Evolutionary conservation across 2,329 filamentous ascomycete genomes (phyloP).

Genomic region (Zasmidium cellare): DNA sequence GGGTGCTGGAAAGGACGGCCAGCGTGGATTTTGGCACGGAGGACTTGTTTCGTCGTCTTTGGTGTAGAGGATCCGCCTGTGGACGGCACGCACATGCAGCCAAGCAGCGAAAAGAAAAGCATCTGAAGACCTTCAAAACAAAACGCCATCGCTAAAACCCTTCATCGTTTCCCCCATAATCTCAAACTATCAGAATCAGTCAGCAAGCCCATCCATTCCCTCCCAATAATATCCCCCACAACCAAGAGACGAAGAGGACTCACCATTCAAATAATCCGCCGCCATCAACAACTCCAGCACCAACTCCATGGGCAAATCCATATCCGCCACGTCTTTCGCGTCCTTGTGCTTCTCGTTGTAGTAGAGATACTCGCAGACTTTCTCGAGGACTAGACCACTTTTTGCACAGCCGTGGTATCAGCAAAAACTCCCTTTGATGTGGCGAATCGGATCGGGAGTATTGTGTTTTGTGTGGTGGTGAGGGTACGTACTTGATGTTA

Average conservation of each 20-base stretch:
- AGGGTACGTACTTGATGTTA: conserved; percentile 80
- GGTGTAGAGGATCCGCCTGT: too few relatives aligned
- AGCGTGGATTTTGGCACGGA: too few relatives aligned
- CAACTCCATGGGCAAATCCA: conserved; percentile 77
- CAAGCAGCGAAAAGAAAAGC: too few relatives aligned
- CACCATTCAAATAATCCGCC: conserved; percentile 71
- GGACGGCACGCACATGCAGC: too few relatives aligned
- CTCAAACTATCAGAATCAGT: not conserved
- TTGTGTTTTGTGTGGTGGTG: too few relatives aligned
- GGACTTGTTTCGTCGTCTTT: too few relatives aligned
- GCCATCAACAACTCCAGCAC: conserved; percentile 77
- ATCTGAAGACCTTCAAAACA: not conserved
- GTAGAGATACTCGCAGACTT: conserved; percentile 80
- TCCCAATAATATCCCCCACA: too few relatives aligned
- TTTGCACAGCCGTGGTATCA: too few relatives aligned
- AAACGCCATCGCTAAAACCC: not conserved
- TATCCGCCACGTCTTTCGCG: conserved; percentile 71
- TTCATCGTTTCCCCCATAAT: not conserved
- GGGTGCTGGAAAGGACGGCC: too few relatives aligned
- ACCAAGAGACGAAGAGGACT: conserved; percentile 23
- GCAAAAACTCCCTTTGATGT: too few relatives aligned
- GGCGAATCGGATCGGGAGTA: too few relatives aligned
- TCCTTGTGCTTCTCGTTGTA: conserved; percentile 76
- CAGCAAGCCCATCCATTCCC: not conserved
- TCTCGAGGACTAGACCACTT: conserved; percentile 74